Evolutionary conservation across 805 yeast species (phyloP), one percentile per base, ranked within the genome.

Genomic region (Lipomyces japonicus): DNA sequence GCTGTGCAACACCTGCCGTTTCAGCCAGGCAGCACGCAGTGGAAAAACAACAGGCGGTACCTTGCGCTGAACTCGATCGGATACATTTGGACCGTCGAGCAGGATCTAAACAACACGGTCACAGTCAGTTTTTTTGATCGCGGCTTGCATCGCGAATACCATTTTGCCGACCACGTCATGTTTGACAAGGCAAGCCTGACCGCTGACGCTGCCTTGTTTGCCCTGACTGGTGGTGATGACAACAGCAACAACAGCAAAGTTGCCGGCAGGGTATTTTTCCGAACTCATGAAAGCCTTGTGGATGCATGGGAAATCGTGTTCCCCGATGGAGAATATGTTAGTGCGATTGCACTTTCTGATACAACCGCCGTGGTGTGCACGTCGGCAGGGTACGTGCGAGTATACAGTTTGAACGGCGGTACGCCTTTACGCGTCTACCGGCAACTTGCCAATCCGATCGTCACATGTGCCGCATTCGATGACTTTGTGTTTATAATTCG

Each of bases 1-100:
- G 21, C 4, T 16, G 28, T 23, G 41, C 44, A 42, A 24, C 65
- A 58, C 41, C 51, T 69, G 40, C 90, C 96, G 0, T 84, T 81
- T 59, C 87, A 95, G 2, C 85, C 87, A 1, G 97, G 97, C 1
- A 78, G 84, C 4, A 91, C 97, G 0, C 95, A 96, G 0, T 89
- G 90, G 84, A 67, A 68, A 28, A 69, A 71, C 44, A 78, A 80
- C 45, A 77, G 91, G 66, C 74, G 96, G 46, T 90, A 88, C 61
- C 68, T 91, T 36, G 80, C 57, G 19, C 19, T 57, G 36, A 55
- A 50, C 14, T 28, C 55, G 16, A 39, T 57, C 7, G 98, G 97
- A 0, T 86, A 86, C 63, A 84, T 82, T 0, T 85, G 95, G 79
- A 74, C 88, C 0, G 93, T 86, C 10, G 75, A 77, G 45, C 80